Evolutionary conservation across 495 filamentous ascomycete genomes (phyloP), one percentile per base, ranked within the genome.

Genomic region (Paragyromitra xinjiangensis): DNA sequence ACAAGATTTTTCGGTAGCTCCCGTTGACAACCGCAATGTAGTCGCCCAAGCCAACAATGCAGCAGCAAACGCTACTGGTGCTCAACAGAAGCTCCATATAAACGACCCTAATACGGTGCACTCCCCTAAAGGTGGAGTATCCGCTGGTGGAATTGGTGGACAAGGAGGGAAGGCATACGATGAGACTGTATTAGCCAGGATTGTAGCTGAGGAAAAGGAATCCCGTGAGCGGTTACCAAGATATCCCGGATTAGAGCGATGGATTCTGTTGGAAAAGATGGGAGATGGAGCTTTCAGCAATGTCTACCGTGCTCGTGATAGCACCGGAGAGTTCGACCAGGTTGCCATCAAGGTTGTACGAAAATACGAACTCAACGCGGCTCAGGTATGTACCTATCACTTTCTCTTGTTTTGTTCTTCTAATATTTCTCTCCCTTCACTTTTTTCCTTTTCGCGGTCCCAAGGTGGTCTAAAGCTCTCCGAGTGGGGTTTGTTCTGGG

Each of bases 231-330:
- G 94, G 82, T 89, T 98, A 83, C 95, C 96, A 37, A 90, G 85
- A 76, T 98, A 99, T 81, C 95, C 95, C 5, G 94, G 94, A 45
- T 85, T 99, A 26, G 96, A 98, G 72, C 87, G 95, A 78, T 99
- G 92, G 91, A 89, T 91, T 67, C 84, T 99, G 53, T 6, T 97
- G 50, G 94, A 98, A 84, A 99, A 99, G 87, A 99, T 99, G 95
- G 95, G 95, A 66, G 95, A 99, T 80, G 95, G 95, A 64, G 95
- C 95, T 55, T 99, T 99, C 87, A 98, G 95, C 87, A 99, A 99
- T 75, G 95, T 99, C 69, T 99, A 98, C 83, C 90, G 93, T 3
- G 95, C 96, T 19, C 87, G 86, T 71, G 96, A 99, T 83, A 78
- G 59, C 22, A 80, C 86, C 22, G 90, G 91, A 24, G 85, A 91